A percentile compares a stretch with the other conserved stretches of the same genome.
Conservation (phyloP, 306 rosid species). For the Parietaria judaica region DNA sequence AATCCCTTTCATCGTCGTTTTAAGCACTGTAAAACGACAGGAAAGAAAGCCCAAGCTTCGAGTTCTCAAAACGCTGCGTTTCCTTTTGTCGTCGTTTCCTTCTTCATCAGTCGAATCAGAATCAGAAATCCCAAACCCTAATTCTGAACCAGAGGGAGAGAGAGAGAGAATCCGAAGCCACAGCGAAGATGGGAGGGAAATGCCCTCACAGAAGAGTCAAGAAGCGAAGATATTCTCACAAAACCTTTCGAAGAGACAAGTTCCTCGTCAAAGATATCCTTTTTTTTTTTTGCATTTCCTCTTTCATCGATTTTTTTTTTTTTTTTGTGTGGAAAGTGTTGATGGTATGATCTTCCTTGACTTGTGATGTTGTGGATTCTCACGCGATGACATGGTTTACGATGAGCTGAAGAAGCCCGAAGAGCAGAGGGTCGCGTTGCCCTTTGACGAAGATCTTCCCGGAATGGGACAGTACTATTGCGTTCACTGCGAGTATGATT, state of each 20-base stretch:
- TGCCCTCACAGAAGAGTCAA: conserved; percentile 85
- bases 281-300: conserved; percentile 1
- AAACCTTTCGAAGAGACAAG: conserved; percentile 60
- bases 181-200: conserved; percentile 71
- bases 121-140: conserved; percentile 25
- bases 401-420: conserved; percentile 45
- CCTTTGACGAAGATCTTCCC: conserved; percentile 81
- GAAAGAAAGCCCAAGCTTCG: no score
- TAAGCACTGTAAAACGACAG: no score
- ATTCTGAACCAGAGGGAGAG: conserved; percentile 6
- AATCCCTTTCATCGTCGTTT: no score
- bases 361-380: conserved; percentile 14
- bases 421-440: conserved; percentile 34
- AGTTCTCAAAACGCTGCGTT: no score
- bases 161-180: background rate
- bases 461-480: conserved; percentile 96
- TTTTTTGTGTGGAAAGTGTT: no score
- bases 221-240: conserved; percentile 81
- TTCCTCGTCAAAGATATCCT: conserved; percentile 74
- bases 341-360: conserved; percentile 31
- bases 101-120: background rate
- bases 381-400: conserved; percentile 82
- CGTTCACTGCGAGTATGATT: conserved; percentile 75
- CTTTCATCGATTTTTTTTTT: background rate
- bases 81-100: no score